Evolutionary conservation across 1,139 yeast genomes (phyloP), one percentile per base, ranked within the genome.

Genomic region (Zhuliangozyma blackwelliae): DNA sequence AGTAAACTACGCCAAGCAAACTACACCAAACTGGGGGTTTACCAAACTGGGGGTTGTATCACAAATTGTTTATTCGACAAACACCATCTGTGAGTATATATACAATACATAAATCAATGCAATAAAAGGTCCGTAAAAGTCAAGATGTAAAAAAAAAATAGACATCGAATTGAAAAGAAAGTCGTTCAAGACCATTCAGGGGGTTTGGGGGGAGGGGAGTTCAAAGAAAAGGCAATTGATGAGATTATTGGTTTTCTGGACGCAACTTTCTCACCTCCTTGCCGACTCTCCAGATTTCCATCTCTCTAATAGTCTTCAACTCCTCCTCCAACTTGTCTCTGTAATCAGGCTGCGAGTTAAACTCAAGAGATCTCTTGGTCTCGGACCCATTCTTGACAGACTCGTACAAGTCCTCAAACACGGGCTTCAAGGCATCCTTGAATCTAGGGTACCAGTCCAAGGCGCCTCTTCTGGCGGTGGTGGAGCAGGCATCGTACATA

Each of bases 391-490:
- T 88, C 77, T 80, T 84, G 60, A 90, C 96, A 48, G 95, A 81
- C 68, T 85, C 90, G 79, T 92, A 92, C 63, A 92, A 81, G 63
- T 92, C 95, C 70, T 84, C 79, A 79, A 92, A 92, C 46, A 92
- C 97, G 61, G 98, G 98, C 79, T 92, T 92, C 75, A 92, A 82
- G 63, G 97, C 97, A 59, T 87, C 94, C 82, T 89, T 89, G 88
- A 92, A 92, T 70, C 82, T 75, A 72, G 97, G 98, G 80, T 92
- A 90, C 98, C 98, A 92, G 79, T 92, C 98, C 61, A 92, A 82
- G 64, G 98, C 98, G 80, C 98, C 98, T 79, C 98, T 89, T 81
- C 97, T 88, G 58, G 98, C 98, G 55, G 98, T 92, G 65, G 98
- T 92, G 54, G 98, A 92, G 76, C 98, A 92, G 58, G 98, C 98